Percentiles rank a stretch among this genome's conserved stretches.
These are phyloP conservation scores for Apocynum venetum DNA, from an alignment of 257 asterid genomes.

Conservation along the genomic window DNA sequence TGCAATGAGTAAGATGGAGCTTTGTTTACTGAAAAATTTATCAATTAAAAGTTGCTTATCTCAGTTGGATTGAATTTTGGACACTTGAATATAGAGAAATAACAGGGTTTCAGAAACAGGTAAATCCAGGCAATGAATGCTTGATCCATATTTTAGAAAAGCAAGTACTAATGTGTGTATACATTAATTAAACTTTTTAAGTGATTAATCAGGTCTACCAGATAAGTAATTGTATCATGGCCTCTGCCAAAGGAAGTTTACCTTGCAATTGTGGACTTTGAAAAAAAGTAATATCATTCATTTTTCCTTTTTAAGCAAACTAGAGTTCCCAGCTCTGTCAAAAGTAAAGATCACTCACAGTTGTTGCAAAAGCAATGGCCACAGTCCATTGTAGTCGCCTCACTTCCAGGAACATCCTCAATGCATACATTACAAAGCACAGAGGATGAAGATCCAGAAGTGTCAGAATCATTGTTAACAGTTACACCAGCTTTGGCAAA, in stretches of 20 bases:
- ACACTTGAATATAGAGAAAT: not conserved
- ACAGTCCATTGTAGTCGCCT: constrained; percentile 77
- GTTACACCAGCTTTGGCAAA: constrained; percentile 86
- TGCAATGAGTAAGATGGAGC: not conserved
- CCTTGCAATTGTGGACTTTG: not conserved
- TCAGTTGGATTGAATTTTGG: not conserved
- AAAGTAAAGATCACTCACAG: constrained; percentile 48
- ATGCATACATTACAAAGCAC: constrained; percentile 67
- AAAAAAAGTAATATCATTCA: not conserved
- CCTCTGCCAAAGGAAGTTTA: not conserved
- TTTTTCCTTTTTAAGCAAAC: not conserved
- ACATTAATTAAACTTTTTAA: not conserved
- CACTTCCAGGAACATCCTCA: constrained; percentile 60
- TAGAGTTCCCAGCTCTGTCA: not conserved
- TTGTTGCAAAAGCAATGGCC: constrained; percentile 91
- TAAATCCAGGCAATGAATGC: not conserved
- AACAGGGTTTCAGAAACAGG: not conserved
- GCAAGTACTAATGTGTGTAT: not conserved
- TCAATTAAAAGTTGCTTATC: not conserved
- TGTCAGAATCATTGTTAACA: constrained; percentile 29
- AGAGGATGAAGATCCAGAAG: constrained; percentile 34
- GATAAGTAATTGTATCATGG: not conserved
- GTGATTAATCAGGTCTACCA: not conserved
- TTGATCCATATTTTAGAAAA: not conserved
- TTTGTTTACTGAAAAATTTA: not conserved